Conservation (phyloP, 148 eudicot species). For the Vaccinium macrocarpon region DNA sequence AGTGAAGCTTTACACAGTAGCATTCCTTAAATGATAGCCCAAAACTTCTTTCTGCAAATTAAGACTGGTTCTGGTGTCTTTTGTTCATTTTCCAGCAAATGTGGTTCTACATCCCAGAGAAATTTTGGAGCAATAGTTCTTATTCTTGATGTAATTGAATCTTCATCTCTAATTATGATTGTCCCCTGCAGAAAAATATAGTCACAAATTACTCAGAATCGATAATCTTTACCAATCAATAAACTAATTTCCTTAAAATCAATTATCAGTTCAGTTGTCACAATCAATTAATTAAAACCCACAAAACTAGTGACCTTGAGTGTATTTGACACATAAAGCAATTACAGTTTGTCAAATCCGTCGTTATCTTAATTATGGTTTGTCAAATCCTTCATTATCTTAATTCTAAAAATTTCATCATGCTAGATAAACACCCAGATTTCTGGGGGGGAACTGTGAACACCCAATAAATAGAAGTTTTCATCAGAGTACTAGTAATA, state of each 20-base stretch:
- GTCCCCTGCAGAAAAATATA: conserved; percentile 59
- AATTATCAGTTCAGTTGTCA: neutral
- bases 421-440: neutral
- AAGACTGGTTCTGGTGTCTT: conserved; percentile 55
- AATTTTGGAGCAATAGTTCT: conserved; percentile 60
- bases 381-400: neutral
- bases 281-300: neutral
- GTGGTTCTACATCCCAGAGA: conserved; percentile 79
- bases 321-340: neutral
- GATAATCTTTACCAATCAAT: neutral
- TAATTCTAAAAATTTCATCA: too few species aligned
- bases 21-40: conserved; percentile 58
- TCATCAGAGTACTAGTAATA: neutral
- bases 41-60: conserved; percentile 82
- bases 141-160: conserved; percentile 52
- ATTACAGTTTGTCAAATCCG: neutral
- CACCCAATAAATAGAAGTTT: too few species aligned
- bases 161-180: conserved; percentile 76
- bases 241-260: neutral
- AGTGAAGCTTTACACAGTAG: conserved; percentile 9
- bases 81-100: conserved; percentile 59
- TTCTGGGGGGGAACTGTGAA: too few species aligned
- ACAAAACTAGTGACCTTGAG: neutral
- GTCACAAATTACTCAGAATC: neutral
- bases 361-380: neutral